Conservation (phyloP, 768 basidiomycete species). For the Lentinula aciculospora region DNA sequence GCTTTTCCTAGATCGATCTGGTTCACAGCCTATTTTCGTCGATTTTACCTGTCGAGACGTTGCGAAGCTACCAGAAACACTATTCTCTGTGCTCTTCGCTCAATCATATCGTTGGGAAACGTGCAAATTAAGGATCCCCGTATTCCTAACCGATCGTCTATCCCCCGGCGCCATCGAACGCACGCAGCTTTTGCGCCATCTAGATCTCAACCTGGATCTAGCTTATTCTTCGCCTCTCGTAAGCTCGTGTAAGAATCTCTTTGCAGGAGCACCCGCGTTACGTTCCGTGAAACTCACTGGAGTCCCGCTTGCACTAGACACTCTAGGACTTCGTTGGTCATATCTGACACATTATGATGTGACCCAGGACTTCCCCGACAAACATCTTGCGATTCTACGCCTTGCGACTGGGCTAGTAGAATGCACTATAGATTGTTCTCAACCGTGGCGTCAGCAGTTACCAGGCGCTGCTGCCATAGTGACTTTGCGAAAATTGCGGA, state of each 20-base stretch:
- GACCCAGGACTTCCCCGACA: not conserved
- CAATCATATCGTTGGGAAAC: slow-evolving; percentile 1
- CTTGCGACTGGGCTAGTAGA: not conserved
- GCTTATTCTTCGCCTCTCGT: not conserved
- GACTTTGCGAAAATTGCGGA: not conserved
- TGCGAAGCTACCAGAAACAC: not conserved
- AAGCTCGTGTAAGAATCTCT: not conserved
- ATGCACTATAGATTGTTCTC: not conserved
- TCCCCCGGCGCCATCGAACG: not conserved
- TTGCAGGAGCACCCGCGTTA: not conserved
- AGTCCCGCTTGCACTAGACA: not conserved
- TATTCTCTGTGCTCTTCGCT: not conserved
- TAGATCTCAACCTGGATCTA: not conserved
- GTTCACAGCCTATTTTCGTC: not conserved
- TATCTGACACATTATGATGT: not conserved
- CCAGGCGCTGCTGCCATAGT: not conserved
- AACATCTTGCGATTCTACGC: not conserved
- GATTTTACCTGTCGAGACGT: not conserved
- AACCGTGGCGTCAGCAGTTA: not conserved
- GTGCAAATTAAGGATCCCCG: not conserved
- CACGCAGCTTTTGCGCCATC: not conserved
- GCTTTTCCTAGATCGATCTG: not conserved
- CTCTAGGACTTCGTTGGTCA: not conserved
- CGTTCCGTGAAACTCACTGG: not conserved
- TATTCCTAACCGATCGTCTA: not conserved